Conservation (phyloP, 2,329 filamentous ascomycete species). For the Phyllosticta capitalensis region DNA sequence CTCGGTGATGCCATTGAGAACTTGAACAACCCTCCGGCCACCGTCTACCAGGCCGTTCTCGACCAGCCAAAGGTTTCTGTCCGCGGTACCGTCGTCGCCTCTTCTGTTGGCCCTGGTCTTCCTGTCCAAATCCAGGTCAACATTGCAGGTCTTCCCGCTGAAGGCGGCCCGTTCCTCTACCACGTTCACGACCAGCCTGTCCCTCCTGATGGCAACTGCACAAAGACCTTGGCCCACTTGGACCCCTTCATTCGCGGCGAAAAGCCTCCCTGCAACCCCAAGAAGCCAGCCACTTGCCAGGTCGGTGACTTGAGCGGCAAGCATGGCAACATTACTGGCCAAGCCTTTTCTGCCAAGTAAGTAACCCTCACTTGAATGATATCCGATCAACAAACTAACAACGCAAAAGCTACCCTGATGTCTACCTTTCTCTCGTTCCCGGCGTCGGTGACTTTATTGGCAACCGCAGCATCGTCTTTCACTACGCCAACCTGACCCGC, state of each 20-base stretch:
- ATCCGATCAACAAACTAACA: not conserved
- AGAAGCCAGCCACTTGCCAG: conserved; percentile 31
- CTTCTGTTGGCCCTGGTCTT: conserved; percentile 24
- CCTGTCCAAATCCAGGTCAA: conserved; percentile 33
- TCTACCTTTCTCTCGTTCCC: conserved; percentile 38
- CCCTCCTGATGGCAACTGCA: conserved; percentile 34
- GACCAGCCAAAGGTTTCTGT: conserved; percentile 24
- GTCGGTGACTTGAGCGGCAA: conserved; percentile 39
- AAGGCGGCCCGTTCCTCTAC: conserved; percentile 38
- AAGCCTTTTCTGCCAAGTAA: conserved; percentile 22
- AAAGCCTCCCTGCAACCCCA: conserved; percentile 26
- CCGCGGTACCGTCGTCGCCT: conserved; percentile 26
- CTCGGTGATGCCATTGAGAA: conserved; percentile 25
- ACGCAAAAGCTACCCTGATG: conserved; percentile 36
- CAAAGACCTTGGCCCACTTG: conserved; percentile 31
- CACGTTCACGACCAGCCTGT: conserved; percentile 37
- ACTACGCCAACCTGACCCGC: conserved; percentile 43
- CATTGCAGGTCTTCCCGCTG: conserved; percentile 31
- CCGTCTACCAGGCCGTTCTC: conserved; percentile 29
- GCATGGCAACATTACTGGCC: conserved; percentile 29
- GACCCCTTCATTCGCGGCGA: conserved; percentile 36
- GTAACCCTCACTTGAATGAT: not conserved
- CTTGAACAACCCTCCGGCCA: conserved; percentile 30
- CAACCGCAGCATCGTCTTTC: conserved; percentile 46
- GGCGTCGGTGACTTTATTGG: conserved; percentile 41